These are phyloP conservation scores for Sordariomycetes sp. DNA, from an alignment of 2,329 filamentous ascomycete genomes.

Conservation along the genomic window DNA sequence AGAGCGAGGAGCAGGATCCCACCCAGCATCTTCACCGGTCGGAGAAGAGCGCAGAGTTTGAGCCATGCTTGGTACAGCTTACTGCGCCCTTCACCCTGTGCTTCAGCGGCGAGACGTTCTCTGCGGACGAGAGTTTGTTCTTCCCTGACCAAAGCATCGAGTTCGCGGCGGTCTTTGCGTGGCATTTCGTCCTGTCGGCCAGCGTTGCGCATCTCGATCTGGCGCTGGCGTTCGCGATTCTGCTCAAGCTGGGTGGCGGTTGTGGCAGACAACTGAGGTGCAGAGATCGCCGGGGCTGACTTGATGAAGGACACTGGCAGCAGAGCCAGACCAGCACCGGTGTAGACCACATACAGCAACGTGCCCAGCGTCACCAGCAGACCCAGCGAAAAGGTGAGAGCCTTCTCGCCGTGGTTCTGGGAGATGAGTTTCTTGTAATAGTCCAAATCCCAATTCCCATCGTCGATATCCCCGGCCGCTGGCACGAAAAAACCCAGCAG, in stretches of 20 bases:
- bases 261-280: slow-evolving; percentile 65
- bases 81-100: slow-evolving; percentile 66
- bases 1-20: slow-evolving; percentile 71
- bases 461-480: slow-evolving; percentile 56
- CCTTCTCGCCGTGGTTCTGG: slow-evolving; percentile 79
- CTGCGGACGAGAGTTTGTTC: slow-evolving; percentile 87
- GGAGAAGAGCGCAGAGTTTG: slow-evolving; percentile 72
- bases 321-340: slow-evolving; percentile 77
- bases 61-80: slow-evolving; percentile 68
- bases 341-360: slow-evolving; percentile 80
- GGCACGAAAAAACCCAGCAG: slow-evolving; percentile 91
- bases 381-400: slow-evolving; percentile 81
- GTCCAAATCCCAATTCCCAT: slow-evolving; percentile 70
- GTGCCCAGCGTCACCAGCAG: slow-evolving; percentile 83
- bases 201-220: slow-evolving; percentile 77
- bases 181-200: slow-evolving; percentile 68
- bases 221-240: slow-evolving; percentile 85
- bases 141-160: slow-evolving; percentile 79
- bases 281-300: slow-evolving; percentile 77
- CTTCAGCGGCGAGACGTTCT: slow-evolving; percentile 77
- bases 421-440: slow-evolving; percentile 81
- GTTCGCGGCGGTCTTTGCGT: slow-evolving; percentile 77
- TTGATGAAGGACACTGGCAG: slow-evolving; percentile 89
- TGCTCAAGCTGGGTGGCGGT: slow-evolving; percentile 74
- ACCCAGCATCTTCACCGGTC: slow-evolving; percentile 80